A percentile compares a stretch with the other conserved stretches of the same genome.
phyloP scores from a whole-genome alignment of 805 yeast genomes.

The Starmerella bombicola region DNA sequence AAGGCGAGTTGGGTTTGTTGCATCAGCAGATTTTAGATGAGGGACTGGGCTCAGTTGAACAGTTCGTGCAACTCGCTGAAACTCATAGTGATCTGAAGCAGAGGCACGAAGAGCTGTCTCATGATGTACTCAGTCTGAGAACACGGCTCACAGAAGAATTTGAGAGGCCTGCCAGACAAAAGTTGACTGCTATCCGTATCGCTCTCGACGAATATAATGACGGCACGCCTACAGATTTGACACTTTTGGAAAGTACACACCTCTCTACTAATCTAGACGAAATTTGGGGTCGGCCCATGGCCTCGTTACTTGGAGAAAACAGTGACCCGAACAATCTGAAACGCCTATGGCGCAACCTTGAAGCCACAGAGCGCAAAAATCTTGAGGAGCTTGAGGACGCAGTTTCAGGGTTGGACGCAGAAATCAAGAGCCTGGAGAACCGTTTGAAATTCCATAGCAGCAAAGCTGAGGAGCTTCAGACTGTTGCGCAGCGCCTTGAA shows the following conservation, averaged over 20 bases:
- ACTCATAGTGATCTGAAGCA: neutral
- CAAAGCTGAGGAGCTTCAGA: neutral
- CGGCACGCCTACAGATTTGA: neutral
- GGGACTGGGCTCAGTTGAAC: neutral
- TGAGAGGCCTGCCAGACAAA: slow-evolving; percentile 2
- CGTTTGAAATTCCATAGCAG: neutral
- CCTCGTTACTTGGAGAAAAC: neutral
- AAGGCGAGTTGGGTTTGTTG: neutral
- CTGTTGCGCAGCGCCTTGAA: neutral
- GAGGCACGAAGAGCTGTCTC: neutral
- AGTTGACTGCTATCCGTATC: neutral
- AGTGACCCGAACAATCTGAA: neutral
- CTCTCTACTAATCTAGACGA: neutral
- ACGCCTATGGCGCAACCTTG: slow-evolving; percentile 1
- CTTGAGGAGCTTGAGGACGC: slow-evolving; percentile 2
- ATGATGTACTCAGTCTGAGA: neutral
- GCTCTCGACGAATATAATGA: slow-evolving; percentile 6
- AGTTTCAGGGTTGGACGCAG: neutral
- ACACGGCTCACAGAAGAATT: neutral
- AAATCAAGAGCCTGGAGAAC: slow-evolving; percentile 1
- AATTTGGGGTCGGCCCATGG: neutral
- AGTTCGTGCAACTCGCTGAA: neutral
- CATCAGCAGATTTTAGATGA: neutral
- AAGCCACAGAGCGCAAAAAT: neutral
- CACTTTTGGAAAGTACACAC: neutral